Percentiles rank a stretch among this genome's conserved stretches.
phyloP scores from a whole-genome alignment of 306 rosid genomes.

The Inga oerstediana region DNA sequence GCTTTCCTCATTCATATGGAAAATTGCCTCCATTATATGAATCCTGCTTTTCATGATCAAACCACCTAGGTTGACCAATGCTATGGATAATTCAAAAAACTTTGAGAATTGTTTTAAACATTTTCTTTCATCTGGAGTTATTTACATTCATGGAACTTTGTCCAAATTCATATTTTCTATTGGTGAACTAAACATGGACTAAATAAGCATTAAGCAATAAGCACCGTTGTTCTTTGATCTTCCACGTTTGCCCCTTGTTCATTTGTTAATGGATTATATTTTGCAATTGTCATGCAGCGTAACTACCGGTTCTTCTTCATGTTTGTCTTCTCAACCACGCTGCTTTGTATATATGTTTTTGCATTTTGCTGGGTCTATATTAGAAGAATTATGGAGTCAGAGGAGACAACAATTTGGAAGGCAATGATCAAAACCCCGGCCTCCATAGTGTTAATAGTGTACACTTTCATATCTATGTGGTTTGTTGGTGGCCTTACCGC shows the following conservation, averaged over 20 bases:
- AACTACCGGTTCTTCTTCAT: conserved; percentile 99
- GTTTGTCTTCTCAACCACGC: conserved; percentile 95
- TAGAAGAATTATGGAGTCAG: conserved; percentile 70
- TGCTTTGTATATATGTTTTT: conserved; percentile 90
- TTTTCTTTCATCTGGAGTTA: background rate
- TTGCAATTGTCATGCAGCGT: conserved; percentile 67
- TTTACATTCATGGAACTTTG: background rate
- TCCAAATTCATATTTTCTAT: background rate
- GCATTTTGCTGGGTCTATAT: conserved; percentile 97
- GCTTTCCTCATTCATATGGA: background rate
- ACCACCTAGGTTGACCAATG: conserved; percentile 1
- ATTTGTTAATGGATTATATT: background rate
- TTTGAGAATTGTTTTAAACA: background rate
- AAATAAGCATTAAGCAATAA: background rate
- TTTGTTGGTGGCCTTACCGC: conserved; percentile 98
- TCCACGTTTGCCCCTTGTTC: background rate
- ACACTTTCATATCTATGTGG: conserved; percentile 98
- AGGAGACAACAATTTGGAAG: conserved; percentile 78
- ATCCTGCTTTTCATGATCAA: background rate
- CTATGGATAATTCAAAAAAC: background rate
- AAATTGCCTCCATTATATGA: background rate
- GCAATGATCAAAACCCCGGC: conserved; percentile 98
- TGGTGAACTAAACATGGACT: background rate
- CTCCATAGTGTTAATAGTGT: conserved; percentile 83
- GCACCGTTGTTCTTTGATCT: background rate